Percentiles rank a stretch among this genome's conserved stretches.
phyloP scores from a whole-genome alignment of 768 basidiomycete species.

The Crepidotus variabilis region DNA sequence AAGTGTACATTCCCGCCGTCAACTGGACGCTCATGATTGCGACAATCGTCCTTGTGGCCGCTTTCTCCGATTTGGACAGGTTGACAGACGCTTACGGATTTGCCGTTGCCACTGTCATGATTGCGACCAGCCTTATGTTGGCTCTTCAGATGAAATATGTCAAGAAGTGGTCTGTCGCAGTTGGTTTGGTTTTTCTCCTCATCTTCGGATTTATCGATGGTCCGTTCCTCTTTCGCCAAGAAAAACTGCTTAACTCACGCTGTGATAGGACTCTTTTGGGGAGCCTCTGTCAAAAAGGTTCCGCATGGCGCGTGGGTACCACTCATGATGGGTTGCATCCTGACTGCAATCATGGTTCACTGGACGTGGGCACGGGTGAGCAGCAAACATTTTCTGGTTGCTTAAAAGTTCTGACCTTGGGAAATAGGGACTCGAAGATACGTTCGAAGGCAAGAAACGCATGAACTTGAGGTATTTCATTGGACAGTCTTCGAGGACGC shows the following conservation, averaged over 20 bases:
- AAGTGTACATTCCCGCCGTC: slow-evolving; percentile 52
- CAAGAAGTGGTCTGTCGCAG: slow-evolving; percentile 41
- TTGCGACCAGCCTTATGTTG: slow-evolving; percentile 55
- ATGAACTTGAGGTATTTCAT: slow-evolving; percentile 55
- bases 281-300: slow-evolving; percentile 56
- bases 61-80: slow-evolving; percentile 48
- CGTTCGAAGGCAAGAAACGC: slow-evolving; percentile 58
- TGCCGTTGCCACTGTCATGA: slow-evolving; percentile 64
- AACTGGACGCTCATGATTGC: slow-evolving; percentile 58
- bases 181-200: slow-evolving; percentile 44
- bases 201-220: slow-evolving; percentile 66
- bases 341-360: slow-evolving; percentile 51
- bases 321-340: slow-evolving; percentile 47
- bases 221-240: slow-evolving; percentile 8
- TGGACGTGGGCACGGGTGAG: slow-evolving; percentile 57
- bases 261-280: slow-evolving; percentile 51
- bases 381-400: not conserved
- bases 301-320: slow-evolving; percentile 72
- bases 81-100: slow-evolving; percentile 63
- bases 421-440: slow-evolving; percentile 47
- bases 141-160: slow-evolving; percentile 56
- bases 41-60: slow-evolving; percentile 52
- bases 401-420: not conserved
- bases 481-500: slow-evolving; percentile 17
- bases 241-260: not conserved